Evolutionary conservation across 306 rosid genomes (phyloP).

Genomic region (Sicyos baderoa): DNA sequence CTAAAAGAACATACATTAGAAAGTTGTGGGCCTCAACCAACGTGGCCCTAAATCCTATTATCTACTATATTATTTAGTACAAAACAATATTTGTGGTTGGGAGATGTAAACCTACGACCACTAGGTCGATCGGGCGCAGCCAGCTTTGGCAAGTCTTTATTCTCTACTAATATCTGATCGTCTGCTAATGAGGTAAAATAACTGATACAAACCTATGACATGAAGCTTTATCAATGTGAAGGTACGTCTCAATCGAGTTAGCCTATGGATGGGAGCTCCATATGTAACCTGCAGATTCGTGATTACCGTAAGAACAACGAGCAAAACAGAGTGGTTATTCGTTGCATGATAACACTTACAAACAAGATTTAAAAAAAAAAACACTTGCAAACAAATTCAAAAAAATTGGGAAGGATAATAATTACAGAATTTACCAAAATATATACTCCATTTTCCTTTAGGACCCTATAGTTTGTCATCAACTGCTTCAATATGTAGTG

Average conservation of each 20-base stretch:
- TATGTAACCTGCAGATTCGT: slow-evolving; percentile 57
- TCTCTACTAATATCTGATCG: background rate
- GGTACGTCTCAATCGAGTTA: slow-evolving; percentile 49
- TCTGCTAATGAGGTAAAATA: background rate
- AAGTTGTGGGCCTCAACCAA: no score
- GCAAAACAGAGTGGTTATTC: slow-evolving; percentile 15
- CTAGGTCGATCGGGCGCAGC: no score
- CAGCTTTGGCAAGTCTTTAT: no score
- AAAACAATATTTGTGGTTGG: no score
- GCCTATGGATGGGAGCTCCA: slow-evolving; percentile 69
- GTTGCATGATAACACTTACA: background rate
- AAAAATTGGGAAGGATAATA: slow-evolving; percentile 12
- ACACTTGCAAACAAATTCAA: background rate
- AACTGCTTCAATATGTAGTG: slow-evolving; percentile 87
- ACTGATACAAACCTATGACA: slow-evolving; percentile 55
- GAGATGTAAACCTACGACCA: no score
- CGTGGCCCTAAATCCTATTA: no score
- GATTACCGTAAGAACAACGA: slow-evolving; percentile 22
- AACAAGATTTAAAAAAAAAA: background rate
- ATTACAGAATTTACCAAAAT: slow-evolving; percentile 51
- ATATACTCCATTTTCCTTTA: slow-evolving; percentile 80
- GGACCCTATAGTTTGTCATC: slow-evolving; percentile 91
- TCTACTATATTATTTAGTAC: no score
- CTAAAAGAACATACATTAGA: no score
- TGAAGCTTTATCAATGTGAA: slow-evolving; percentile 69